These are phyloP conservation scores for Clarkia xantiana DNA, from an alignment of 345 rosid species.

Conservation along the genomic window DNA sequence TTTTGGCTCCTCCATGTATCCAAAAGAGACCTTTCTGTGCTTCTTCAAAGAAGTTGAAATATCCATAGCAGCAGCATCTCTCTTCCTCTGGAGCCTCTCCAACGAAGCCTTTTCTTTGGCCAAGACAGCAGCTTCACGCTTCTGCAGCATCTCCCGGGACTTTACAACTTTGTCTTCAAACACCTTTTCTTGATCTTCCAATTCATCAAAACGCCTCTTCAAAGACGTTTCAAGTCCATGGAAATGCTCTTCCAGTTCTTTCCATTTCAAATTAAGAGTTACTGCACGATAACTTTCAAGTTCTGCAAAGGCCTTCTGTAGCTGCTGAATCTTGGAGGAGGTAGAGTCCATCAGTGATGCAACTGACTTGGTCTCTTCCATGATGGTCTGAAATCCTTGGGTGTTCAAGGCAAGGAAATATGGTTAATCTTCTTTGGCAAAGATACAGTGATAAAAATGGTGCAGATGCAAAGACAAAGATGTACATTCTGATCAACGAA, in stretches of 20 bases:
- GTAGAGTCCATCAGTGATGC: constrained; percentile 74
- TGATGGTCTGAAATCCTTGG: constrained; percentile 14
- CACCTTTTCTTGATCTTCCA: constrained; percentile 91
- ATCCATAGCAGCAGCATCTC: constrained; percentile 69
- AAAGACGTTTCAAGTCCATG: constrained; percentile 94
- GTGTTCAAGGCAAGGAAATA: neutral
- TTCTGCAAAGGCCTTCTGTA: constrained; percentile 98
- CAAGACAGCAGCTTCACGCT: constrained; percentile 66
- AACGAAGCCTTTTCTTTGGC: constrained; percentile 71
- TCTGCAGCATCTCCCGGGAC: constrained; percentile 61
- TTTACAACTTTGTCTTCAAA: constrained; percentile 58
- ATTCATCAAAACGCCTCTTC: constrained; percentile 94
- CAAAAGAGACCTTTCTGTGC: constrained; percentile 35
- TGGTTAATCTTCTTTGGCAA: neutral
- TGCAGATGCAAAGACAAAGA: neutral
- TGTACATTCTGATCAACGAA: too few species aligned
- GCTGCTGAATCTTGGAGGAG: constrained; percentile 82
- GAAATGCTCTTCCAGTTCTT: constrained; percentile 94
- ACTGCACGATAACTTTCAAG: constrained; percentile 89
- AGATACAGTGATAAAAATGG: neutral
- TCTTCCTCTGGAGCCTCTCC: constrained; percentile 75
- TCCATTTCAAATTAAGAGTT: constrained; percentile 86
- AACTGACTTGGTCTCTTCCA: constrained; percentile 69
- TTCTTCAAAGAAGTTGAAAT: constrained; percentile 53
- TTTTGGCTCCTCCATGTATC: constrained; percentile 24